Evolutionary conservation across 2,329 filamentous ascomycete species (phyloP), one percentile per base, ranked within the genome.

Genomic region (Penicillium hordei): DNA sequence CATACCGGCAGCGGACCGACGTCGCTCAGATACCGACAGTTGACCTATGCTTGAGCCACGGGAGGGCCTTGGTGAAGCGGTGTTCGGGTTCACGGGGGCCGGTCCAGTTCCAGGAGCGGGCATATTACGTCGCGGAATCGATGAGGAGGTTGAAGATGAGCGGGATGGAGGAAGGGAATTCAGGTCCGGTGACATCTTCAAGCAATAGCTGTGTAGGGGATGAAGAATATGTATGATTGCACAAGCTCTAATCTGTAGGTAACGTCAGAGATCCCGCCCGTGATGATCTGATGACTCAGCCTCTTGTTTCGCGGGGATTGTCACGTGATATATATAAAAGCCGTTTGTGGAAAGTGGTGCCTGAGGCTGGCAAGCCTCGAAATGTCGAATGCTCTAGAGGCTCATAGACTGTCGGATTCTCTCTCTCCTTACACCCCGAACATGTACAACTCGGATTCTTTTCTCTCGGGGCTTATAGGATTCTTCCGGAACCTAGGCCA

Each of bases 101-200:
- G 39, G 39, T 83, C 49, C 64, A n/a, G 54, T 60, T 38, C 86
- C 83, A 44, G 84, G 59, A 60, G 68, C 61, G 46, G 67, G 51
- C 53, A 64, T 62, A 59, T 67, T 68, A 61, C 75, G 70, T 46
- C 65, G 60, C 52, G 71, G 71, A 39, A 71, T 67, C 29, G 63
- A 70, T 33, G 75, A 73, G 34, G 76, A 76, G 38, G 72, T 69
- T 15, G 75, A 74, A 34, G 73, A 71, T 5, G 77, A 79, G 61
- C 79, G 79, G 31, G 85, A 87, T 38, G 80, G 76, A 42, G 86
- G 84, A 58, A 91, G 81, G 7, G 87, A 87, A 79, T 91, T 89
- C 70, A 91, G 82, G 76, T 91, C 89, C 50, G 89, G 88, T 64
- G 87, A 83, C 88, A 91, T 89, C 55, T 23, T 55, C 40, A 25